A percentile compares a stretch with the other conserved stretches of the same genome.
These are phyloP conservation scores for Petunia secreta DNA, from an alignment of 257 asterid species.

Conservation along the genomic window DNA sequence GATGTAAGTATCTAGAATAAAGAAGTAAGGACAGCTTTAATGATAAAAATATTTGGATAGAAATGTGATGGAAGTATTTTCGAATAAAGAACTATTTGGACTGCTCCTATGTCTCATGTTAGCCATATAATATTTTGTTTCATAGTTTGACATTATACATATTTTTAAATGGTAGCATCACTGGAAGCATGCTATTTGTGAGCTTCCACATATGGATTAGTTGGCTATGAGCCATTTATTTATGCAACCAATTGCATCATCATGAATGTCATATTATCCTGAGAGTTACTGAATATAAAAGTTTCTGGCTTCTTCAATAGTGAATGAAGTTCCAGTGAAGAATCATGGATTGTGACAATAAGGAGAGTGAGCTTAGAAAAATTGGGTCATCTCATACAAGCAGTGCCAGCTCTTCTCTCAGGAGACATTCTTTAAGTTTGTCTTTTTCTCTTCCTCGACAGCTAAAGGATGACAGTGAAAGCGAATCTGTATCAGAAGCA, in stretches of 20 bases:
- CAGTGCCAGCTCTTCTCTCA: slow-evolving; percentile 45
- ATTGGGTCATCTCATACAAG: slow-evolving; percentile 53
- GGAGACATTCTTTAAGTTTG: slow-evolving; percentile 49
- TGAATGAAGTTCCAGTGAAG: slow-evolving; percentile 25
- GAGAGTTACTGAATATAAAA: background rate
- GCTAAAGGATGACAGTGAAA: slow-evolving; percentile 49
- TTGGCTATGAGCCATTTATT: slow-evolving; percentile 5
- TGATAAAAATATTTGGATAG: no score
- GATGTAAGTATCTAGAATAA: no score
- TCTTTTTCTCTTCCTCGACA: slow-evolving; percentile 37
- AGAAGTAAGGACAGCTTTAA: no score
- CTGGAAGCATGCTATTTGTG: slow-evolving; percentile 14
- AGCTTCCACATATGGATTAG: slow-evolving; percentile 8
- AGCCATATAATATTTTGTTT: slow-evolving; percentile 6
- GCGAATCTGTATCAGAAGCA: slow-evolving; percentile 73
- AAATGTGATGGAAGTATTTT: no score
- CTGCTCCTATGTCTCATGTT: background rate
- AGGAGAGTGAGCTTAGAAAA: slow-evolving; percentile 39
- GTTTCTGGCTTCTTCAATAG: slow-evolving; percentile 7
- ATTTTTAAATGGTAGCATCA: slow-evolving; percentile 8
- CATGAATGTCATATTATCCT: slow-evolving; percentile 1
- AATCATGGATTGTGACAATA: slow-evolving; percentile 50
- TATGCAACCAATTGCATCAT: background rate
- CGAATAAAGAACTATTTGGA: background rate
- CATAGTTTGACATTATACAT: background rate